A percentile compares a stretch with the other conserved stretches of the same genome.
These are phyloP conservation scores for Boletus mariae DNA, from an alignment of 1,284 basidiomycete genomes.

Conservation along the genomic window DNA sequence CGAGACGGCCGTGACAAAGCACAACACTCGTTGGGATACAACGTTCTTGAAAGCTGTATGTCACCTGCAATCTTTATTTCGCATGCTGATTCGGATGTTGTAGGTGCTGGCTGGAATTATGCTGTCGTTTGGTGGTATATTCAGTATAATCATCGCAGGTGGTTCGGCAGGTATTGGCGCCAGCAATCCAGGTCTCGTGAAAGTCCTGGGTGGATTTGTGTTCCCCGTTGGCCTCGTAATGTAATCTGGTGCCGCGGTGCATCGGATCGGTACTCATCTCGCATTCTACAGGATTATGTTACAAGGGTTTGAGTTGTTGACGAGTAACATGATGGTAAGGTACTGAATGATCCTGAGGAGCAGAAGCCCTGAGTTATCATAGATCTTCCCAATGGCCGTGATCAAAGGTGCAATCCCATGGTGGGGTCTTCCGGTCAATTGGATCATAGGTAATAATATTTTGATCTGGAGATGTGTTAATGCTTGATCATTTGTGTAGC, in stretches of 20 bases:
- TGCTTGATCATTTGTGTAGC: constrained; percentile 38
- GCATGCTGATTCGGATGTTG: background rate
- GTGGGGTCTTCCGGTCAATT: constrained; percentile 67
- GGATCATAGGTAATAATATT: constrained; percentile 52
- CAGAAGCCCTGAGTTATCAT: background rate
- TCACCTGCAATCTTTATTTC: constrained; percentile 6
- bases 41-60: constrained; percentile 66
- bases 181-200: constrained; percentile 64
- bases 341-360: background rate
- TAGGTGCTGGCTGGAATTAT: constrained; percentile 67
- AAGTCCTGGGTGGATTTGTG: constrained; percentile 60
- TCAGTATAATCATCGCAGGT: constrained; percentile 57
- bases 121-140: constrained; percentile 68
- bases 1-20: constrained; percentile 55
- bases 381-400: constrained; percentile 69
- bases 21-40: constrained; percentile 56
- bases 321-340: constrained; percentile 70
- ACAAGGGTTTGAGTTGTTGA: constrained; percentile 66
- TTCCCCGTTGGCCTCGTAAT: constrained; percentile 76
- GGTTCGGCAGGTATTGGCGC: constrained; percentile 50
- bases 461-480: background rate
- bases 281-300: constrained; percentile 57
- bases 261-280: background rate
- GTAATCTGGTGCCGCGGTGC: constrained; percentile 33
- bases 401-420: constrained; percentile 59